These are phyloP conservation scores for Carpinus viminea DNA, from an alignment of 306 rosid genomes.

Conservation along the genomic window DNA sequence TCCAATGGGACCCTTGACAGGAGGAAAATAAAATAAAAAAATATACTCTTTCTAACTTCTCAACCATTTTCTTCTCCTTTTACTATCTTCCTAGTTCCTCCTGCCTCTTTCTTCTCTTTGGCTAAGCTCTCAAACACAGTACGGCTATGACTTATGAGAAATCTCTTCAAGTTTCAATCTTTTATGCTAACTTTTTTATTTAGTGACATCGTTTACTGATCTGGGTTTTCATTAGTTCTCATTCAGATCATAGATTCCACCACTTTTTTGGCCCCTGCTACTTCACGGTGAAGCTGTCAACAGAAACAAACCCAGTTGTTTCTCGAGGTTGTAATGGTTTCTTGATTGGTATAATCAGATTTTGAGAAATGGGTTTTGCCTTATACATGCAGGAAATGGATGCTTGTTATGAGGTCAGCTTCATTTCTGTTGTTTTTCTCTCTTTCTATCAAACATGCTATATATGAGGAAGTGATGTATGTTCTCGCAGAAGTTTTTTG, in stretches of 20 bases:
- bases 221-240: conserved; percentile 35
- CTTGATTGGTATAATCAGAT: conserved; percentile 33
- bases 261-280: conserved; percentile 28
- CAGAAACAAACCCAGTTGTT: conserved; percentile 27
- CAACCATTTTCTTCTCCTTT: conserved; percentile 22
- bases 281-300: conserved; percentile 26
- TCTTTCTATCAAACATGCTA: not conserved
- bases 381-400: conserved; percentile 32
- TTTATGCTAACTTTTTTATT: conserved; percentile 26
- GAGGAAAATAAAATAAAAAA: not conserved
- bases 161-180: conserved; percentile 34
- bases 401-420: conserved; percentile 43
- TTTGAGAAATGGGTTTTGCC: conserved; percentile 27
- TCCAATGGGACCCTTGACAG: not conserved
- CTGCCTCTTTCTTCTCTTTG: conserved; percentile 20
- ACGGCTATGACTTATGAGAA: conserved; percentile 18
- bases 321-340: conserved; percentile 31
- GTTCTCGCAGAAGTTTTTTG: not conserved
- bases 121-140: conserved; percentile 40
- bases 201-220: conserved; percentile 37
- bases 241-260: conserved; percentile 33
- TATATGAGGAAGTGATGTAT: conserved; percentile 5
- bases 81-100: not conserved
- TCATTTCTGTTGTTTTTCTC: conserved; percentile 30
- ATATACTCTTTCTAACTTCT: not conserved